These are phyloP conservation scores for Kodamaea arcana DNA, from an alignment of 1,139 yeast species.

Conservation along the genomic window DNA sequence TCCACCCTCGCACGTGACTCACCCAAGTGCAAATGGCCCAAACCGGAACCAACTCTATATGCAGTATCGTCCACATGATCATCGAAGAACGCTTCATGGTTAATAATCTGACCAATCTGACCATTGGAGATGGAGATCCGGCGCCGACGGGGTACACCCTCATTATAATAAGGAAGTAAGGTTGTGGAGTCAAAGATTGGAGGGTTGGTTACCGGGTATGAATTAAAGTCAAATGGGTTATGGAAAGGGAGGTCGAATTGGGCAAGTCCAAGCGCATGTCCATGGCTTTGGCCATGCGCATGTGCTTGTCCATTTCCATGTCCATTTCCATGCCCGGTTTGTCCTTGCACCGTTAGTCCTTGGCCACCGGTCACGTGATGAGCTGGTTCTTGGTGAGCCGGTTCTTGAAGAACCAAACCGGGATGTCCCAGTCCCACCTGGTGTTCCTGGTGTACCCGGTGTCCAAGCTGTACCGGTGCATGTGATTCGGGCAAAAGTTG, in stretches of 20 bases:
- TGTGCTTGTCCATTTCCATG: too few species aligned
- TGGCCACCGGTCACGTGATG: too few species aligned
- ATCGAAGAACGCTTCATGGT: slow-evolving; percentile 41
- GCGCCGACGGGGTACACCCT: slow-evolving; percentile 51
- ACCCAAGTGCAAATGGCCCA: not conserved
- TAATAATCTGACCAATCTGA: slow-evolving; percentile 67
- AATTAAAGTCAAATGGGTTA: slow-evolving; percentile 39
- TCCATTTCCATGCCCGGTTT: too few species aligned
- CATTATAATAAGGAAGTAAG: slow-evolving; percentile 36
- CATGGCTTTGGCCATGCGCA: not conserved
- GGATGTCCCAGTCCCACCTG: too few species aligned
- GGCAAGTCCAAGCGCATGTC: not conserved
- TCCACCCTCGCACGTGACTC: too few species aligned
- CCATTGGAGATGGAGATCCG: slow-evolving; percentile 73
- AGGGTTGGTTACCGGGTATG: slow-evolving; percentile 62
- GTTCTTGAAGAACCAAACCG: too few species aligned
- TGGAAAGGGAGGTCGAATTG: slow-evolving; percentile 17
- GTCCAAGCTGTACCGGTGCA: too few species aligned
- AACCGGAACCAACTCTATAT: not conserved
- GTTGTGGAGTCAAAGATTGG: slow-evolving; percentile 58
- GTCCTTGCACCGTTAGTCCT: too few species aligned
- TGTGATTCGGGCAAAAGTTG: too few species aligned
- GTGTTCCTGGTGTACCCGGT: too few species aligned
- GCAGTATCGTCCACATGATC: slow-evolving; percentile 19
- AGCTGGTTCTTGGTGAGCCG: too few species aligned